Conservation (phyloP, 2,329 filamentous ascomycete genomes). For the Cladosporium sp. region DNA sequence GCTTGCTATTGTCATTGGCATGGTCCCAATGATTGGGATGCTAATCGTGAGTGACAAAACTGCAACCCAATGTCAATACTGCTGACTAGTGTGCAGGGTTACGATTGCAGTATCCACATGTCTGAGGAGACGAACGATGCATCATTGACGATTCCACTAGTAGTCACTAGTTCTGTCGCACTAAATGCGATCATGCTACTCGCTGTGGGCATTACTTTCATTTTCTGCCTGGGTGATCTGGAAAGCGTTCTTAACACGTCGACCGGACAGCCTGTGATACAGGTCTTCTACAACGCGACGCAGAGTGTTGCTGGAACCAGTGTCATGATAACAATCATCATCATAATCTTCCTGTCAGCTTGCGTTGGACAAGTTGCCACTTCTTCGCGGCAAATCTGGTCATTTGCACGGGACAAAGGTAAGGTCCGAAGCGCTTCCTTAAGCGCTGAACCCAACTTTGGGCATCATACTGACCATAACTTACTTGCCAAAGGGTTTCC, state of each 20-base stretch:
- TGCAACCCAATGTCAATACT: not conserved
- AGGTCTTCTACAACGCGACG: conserved; percentile 42
- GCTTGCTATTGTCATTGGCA: conserved; percentile 9
- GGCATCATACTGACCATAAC: conserved; percentile 17
- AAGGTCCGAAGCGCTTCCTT: not conserved
- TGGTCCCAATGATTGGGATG: conserved; percentile 5
- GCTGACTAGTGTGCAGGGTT: not conserved
- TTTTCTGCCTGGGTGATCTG: conserved; percentile 33
- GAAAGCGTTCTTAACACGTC: conserved; percentile 33
- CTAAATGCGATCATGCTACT: conserved; percentile 14
- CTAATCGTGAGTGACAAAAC: conserved; percentile 1
- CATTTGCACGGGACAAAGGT: not conserved
- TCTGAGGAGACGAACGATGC: conserved; percentile 16
- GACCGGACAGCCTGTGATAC: conserved; percentile 39
- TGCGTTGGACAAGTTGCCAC: conserved; percentile 2
- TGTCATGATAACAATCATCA: conserved; percentile 19
- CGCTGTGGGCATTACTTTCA: conserved; percentile 23
- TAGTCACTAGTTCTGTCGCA: conserved; percentile 10
- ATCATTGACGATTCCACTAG: conserved; percentile 3
- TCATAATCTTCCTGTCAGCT: conserved; percentile 7
- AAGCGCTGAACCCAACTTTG: too few relatives aligned
- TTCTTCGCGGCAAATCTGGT: conserved; percentile 12
- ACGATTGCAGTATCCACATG: conserved; percentile 12
- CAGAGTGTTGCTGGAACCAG: conserved; percentile 24
- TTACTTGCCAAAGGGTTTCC: not conserved